Evolutionary conservation across 1,284 basidiomycete species (phyloP), one percentile per base, ranked within the genome.

Genomic region (Microbotryum silenes-acaulis): DNA sequence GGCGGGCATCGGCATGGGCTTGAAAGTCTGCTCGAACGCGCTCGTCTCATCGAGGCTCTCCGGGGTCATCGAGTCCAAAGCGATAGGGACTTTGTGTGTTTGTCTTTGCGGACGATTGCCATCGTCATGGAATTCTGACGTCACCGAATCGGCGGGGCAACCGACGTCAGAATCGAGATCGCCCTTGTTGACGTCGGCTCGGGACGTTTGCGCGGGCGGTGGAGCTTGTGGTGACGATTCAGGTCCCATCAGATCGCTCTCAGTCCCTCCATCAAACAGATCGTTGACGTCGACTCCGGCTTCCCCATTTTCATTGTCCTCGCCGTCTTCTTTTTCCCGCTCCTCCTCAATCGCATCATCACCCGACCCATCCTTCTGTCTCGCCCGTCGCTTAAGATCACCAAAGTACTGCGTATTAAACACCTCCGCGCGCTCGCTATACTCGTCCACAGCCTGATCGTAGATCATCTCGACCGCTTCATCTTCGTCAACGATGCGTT

Each of bases 301-400:
- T n/a, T 53, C 27, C n/a, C 37, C 37, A 12, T 6, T 42, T 10
- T 42, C 37, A 5, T 57, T 45, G 12, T 23, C 53, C 16, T 60
- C 59, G 29, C 23, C 42, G 25, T 53, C 49, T 20, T 33, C 51
- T 25, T 72, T 69, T 25, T 74, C 74, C 16, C 72, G 54, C 54
- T 73, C 74, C 6, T 71, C 71, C 48, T 74, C 72, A 18, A 71
- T 72, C 33, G 68, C 72, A 18, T 69, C 64, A 29, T 69, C 72
- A 51, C 60, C 57, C n/a, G 62, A 60, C 10, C 71, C 68, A 0
- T 71, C 71, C 5, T 69, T 70, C 5, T 69, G 37, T 18, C 37
- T 42, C 37, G 37, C 37, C 61, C 57, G 25, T 57, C 54, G 29
- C 48, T 37, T 27, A 31, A 37, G n/a, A 53, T 54, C 49, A n/a